Percentiles rank a stretch among this genome's conserved stretches.
Evolutionary conservation across 805 yeast species (phyloP).

Genomic region (Kregervanrija pseudodelftensis): DNA sequence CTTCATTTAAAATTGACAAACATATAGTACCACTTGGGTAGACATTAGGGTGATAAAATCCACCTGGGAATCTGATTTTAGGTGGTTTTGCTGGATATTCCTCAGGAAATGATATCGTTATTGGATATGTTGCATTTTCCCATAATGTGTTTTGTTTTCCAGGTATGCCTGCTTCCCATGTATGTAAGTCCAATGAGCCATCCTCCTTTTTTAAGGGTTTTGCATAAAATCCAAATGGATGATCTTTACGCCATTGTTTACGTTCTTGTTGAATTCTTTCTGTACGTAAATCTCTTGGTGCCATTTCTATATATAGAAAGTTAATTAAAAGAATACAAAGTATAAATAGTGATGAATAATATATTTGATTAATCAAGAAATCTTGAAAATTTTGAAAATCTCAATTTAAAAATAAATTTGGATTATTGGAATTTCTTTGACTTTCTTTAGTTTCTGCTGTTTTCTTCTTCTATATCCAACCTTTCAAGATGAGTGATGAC

Average conservation of each 20-base stretch:
- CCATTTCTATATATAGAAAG: background rate
- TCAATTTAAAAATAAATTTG: background rate
- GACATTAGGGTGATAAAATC: slow-evolving; percentile 94
- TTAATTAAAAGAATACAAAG: background rate
- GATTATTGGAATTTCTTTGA: background rate
- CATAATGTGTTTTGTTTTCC: slow-evolving; percentile 83
- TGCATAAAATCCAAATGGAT: slow-evolving; percentile 96
- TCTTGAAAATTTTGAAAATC: background rate
- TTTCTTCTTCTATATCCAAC: background rate
- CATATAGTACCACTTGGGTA: slow-evolving; percentile 98
- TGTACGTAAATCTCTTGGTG: slow-evolving; percentile 42
- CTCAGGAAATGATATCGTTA: slow-evolving; percentile 74
- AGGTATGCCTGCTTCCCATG: slow-evolving; percentile 94
- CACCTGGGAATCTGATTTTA: slow-evolving; percentile 80
- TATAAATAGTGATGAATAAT: background rate
- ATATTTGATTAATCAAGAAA: background rate
- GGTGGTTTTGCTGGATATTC: slow-evolving; percentile 98
- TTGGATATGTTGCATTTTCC: slow-evolving; percentile 86
- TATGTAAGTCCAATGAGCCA: slow-evolving; percentile 77
- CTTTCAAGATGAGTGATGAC: slow-evolving; percentile 32
- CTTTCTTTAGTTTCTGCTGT: background rate
- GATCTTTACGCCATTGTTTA: slow-evolving; percentile 97
- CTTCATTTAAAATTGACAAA: slow-evolving; percentile 85
- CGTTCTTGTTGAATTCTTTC: slow-evolving; percentile 90
- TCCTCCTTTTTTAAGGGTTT: slow-evolving; percentile 75